Conservation (phyloP, 768 basidiomycete species). For the Pleurotus citrinopileatus region DNA sequence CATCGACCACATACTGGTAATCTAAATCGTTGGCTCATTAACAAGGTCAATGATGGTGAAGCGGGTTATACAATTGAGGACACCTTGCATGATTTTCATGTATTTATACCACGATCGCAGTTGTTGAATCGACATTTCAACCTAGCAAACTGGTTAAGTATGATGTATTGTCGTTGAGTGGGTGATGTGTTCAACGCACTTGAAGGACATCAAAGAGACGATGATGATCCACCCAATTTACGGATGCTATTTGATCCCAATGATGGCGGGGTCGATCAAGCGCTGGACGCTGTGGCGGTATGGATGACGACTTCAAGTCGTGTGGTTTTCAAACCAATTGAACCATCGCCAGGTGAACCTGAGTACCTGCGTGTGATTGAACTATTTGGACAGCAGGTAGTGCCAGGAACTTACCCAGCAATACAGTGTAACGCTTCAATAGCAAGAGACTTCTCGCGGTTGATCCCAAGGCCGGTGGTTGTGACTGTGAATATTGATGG, state of each 20-base stretch:
- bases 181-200: background rate
- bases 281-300: background rate
- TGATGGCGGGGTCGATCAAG: background rate
- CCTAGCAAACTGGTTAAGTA: background rate
- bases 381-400: background rate
- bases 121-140: background rate
- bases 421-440: constrained; percentile 10
- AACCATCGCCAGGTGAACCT: background rate
- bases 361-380: background rate
- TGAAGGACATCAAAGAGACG: background rate
- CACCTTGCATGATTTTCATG: background rate
- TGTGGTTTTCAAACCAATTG: background rate
- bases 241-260: background rate
- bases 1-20: background rate
- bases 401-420: background rate
- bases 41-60: background rate
- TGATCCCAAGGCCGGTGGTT: constrained; percentile 27
- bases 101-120: background rate
- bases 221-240: background rate
- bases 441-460: constrained; percentile 12
- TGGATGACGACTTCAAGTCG: background rate
- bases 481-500: constrained; percentile 28
- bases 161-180: background rate
- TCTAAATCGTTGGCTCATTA: background rate
- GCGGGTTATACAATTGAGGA: background rate